Evolutionary conservation across 2,329 filamentous ascomycete species (phyloP).

Genomic region (Diaporthe helianthi): DNA sequence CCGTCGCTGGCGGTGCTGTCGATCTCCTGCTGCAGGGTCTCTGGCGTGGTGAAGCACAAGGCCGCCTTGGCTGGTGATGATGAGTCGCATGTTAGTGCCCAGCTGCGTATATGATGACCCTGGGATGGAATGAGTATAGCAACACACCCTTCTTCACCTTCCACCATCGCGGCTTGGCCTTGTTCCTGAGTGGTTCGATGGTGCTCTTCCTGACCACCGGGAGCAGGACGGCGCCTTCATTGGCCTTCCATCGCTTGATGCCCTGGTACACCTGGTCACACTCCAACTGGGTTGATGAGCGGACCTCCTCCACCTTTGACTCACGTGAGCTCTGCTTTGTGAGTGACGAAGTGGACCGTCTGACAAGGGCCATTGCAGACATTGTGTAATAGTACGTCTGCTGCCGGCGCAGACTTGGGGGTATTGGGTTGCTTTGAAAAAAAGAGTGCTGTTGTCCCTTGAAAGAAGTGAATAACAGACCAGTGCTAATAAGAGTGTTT

Average conservation of each 20-base stretch:
- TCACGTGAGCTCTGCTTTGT: slow-evolving; percentile 16
- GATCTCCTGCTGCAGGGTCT: slow-evolving; percentile 30
- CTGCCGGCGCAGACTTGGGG: slow-evolving; percentile 9
- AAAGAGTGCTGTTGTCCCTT: slow-evolving; percentile 27
- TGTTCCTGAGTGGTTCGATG: slow-evolving; percentile 18
- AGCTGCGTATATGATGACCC: no score
- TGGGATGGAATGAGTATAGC: no score
- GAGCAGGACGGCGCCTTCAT: slow-evolving; percentile 32
- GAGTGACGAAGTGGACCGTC: slow-evolving; percentile 2
- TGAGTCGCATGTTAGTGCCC: background rate
- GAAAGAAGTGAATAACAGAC: slow-evolving; percentile 2
- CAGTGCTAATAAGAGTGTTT: slow-evolving; percentile 8
- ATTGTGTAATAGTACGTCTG: slow-evolving; percentile 15
- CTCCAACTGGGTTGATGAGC: slow-evolving; percentile 26
- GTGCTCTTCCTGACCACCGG: slow-evolving; percentile 28
- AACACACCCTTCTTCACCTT: slow-evolving; percentile 29
- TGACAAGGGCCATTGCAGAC: slow-evolving; percentile 10
- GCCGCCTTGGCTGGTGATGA: slow-evolving; percentile 29
- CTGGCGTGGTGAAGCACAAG: slow-evolving; percentile 33
- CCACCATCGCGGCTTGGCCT: slow-evolving; percentile 34
- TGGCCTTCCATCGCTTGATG: slow-evolving; percentile 34
- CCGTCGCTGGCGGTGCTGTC: slow-evolving; percentile 30
- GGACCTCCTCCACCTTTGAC: slow-evolving; percentile 7
- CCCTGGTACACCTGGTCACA: slow-evolving; percentile 32
- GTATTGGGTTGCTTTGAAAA: slow-evolving; percentile 24